phyloP scores from a whole-genome alignment of 495 filamentous ascomycete genomes.

The Talaromyces nanjingensis region DNA sequence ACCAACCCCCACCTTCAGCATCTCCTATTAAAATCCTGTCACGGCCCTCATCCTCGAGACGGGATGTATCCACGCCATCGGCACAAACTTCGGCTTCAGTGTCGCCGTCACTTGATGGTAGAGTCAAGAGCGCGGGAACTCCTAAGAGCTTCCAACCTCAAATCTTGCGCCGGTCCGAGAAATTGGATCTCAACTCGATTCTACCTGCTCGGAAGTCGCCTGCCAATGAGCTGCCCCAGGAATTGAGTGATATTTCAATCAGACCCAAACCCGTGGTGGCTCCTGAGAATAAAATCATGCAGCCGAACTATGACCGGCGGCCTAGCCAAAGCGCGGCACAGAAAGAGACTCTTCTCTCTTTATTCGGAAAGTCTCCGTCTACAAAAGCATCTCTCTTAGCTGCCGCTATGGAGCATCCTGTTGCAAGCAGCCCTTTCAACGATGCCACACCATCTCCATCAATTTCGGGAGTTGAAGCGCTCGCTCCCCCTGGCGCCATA shows the following conservation, averaged over 20 bases:
- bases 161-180: slow-evolving; percentile 50
- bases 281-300: slow-evolving; percentile 4
- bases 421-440: slow-evolving; percentile 14
- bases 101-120: slow-evolving; percentile 14
- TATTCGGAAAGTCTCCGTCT: slow-evolving; percentile 56
- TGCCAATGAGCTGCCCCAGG: slow-evolving; percentile 16
- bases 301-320: slow-evolving; percentile 28
- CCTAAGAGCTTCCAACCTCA: slow-evolving; percentile 51
- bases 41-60: slow-evolving; percentile 32
- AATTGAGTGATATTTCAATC: slow-evolving; percentile 14
- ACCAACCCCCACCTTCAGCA: slow-evolving; percentile 3
- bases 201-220: slow-evolving; percentile 15
- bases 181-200: slow-evolving; percentile 21
- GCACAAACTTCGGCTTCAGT: slow-evolving; percentile 13
- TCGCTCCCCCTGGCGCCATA: slow-evolving; percentile 33
- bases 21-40: slow-evolving; percentile 40
- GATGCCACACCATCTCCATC: slow-evolving; percentile 29
- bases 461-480: slow-evolving; percentile 28
- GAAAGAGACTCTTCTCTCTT: slow-evolving; percentile 58
- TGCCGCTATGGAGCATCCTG: slow-evolving; percentile 11
- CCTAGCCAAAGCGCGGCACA: slow-evolving; percentile 52
- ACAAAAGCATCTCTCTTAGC: slow-evolving; percentile 16
- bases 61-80: slow-evolving; percentile 17
- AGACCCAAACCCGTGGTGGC: slow-evolving; percentile 15
- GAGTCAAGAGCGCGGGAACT: slow-evolving; percentile 21